These are phyloP conservation scores for Mariannaea elegans DNA, from an alignment of 2,329 filamentous ascomycete species.

Conservation along the genomic window DNA sequence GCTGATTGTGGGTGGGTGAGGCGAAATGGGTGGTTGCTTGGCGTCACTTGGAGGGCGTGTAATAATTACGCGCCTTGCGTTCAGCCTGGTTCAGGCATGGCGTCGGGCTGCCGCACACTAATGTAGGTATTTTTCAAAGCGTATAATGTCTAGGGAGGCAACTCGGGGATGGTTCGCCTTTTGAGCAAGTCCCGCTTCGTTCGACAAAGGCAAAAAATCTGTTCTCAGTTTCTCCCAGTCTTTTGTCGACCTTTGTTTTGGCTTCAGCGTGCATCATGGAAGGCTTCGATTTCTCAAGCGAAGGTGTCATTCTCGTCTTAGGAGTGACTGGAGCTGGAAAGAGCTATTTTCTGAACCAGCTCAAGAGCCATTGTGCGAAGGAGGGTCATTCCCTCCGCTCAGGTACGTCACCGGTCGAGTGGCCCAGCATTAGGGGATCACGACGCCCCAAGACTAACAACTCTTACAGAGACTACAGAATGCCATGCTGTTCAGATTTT, in stretches of 20 bases:
- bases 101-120: neutral
- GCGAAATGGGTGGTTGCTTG: neutral
- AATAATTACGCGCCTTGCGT: neutral
- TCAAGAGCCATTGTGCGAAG: constrained; percentile 7
- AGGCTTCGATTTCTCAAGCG: constrained; percentile 7
- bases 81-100: neutral
- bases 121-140: neutral
- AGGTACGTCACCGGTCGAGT: neutral
- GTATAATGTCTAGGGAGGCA: neutral
- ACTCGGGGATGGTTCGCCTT: neutral
- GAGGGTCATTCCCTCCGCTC: constrained; percentile 15
- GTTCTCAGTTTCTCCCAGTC: neutral
- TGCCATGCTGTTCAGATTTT: constrained; percentile 4
- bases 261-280: neutral
- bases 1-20: too few relatives aligned
- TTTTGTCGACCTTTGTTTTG: neutral
- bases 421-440: too few relatives aligned
- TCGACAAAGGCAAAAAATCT: neutral
- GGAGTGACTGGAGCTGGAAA: constrained; percentile 19
- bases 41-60: too few relatives aligned
- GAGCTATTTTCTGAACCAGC: constrained; percentile 21
- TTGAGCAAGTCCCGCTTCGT: neutral
- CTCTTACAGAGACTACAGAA: neutral
- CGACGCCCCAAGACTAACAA: neutral
- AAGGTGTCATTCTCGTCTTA: constrained; percentile 14